phyloP scores from a whole-genome alignment of 805 yeast genomes.

The Cephaloascus fragrans region DNA sequence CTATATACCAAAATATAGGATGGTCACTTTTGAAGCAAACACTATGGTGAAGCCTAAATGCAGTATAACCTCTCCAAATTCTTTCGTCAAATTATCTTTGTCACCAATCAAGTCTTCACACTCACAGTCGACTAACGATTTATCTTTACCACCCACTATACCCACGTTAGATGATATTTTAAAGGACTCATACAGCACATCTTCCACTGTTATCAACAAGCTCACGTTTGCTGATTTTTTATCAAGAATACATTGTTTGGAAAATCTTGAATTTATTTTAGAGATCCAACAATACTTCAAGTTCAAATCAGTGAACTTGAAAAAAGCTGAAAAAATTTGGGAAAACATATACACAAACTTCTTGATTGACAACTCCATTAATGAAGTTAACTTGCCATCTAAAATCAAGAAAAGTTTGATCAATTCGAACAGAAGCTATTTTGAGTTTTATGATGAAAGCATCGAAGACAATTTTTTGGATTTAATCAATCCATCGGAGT shows the following conservation, averaged over 20 bases:
- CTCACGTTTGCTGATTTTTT: conserved; percentile 16
- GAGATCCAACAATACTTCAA: conserved; percentile 12
- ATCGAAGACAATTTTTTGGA: conserved; percentile 7
- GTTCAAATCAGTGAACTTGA: background rate
- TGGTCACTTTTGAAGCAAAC: background rate
- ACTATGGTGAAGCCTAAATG: background rate
- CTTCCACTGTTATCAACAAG: background rate
- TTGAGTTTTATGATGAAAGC: conserved; percentile 1
- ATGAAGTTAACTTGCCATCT: conserved; percentile 24
- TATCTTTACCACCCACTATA: no score
- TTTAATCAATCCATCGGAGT: background rate
- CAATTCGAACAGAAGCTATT: conserved; percentile 10
- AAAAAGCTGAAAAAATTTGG: conserved; percentile 14
- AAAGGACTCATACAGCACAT: background rate
- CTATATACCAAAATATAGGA: no score
- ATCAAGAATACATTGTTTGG: conserved; percentile 21
- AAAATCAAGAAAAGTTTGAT: conserved; percentile 10
- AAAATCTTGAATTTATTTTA: conserved; percentile 23
- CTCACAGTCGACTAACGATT: background rate
- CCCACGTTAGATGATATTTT: background rate
- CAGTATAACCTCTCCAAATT: background rate
- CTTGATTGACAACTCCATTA: conserved; percentile 16
- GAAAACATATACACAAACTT: conserved; percentile 14
- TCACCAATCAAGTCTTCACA: background rate
- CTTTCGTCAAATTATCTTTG: background rate